Evolutionary conservation across 2,329 filamentous ascomycete genomes (phyloP).

Genomic region (Hymenoscyphus albidus): DNA sequence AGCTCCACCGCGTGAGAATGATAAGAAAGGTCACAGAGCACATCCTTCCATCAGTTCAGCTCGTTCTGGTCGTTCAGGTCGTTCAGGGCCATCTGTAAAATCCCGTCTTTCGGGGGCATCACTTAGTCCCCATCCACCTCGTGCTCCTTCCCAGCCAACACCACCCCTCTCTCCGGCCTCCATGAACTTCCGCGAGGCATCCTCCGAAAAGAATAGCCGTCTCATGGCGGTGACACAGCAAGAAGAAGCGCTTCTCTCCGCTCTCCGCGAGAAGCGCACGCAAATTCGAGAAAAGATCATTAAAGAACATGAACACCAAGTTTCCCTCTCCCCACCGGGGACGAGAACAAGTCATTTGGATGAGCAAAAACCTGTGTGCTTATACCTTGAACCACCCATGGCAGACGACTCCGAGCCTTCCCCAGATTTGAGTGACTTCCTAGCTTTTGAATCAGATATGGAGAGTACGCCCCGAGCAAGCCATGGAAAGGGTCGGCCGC

Average conservation of each 20-base stretch:
- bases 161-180: constrained; percentile 32
- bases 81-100: constrained; percentile 11
- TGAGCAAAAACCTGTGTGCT: constrained; percentile 23
- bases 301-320: constrained; percentile 33
- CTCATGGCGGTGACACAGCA: constrained; percentile 51
- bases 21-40: constrained; percentile 11
- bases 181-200: constrained; percentile 20
- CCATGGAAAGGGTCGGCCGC: constrained; percentile 9
- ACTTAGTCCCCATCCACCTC: neutral
- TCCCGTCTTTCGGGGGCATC: constrained; percentile 9
- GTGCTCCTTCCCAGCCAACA: constrained; percentile 25
- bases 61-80: neutral
- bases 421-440: constrained; percentile 31
- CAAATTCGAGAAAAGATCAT: constrained; percentile 42
- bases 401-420: constrained; percentile 31
- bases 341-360: constrained; percentile 6
- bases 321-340: constrained; percentile 24
- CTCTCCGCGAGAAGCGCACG: constrained; percentile 46
- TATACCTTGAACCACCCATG: constrained; percentile 25
- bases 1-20: neutral
- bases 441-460: constrained; percentile 30
- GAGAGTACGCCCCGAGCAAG: constrained; percentile 29
- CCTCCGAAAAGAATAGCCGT: constrained; percentile 22
- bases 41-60: neutral
- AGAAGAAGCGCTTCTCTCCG: constrained; percentile 48